Conservation (phyloP, 148 eudicot genomes). For the Spergularia marina region DNA sequence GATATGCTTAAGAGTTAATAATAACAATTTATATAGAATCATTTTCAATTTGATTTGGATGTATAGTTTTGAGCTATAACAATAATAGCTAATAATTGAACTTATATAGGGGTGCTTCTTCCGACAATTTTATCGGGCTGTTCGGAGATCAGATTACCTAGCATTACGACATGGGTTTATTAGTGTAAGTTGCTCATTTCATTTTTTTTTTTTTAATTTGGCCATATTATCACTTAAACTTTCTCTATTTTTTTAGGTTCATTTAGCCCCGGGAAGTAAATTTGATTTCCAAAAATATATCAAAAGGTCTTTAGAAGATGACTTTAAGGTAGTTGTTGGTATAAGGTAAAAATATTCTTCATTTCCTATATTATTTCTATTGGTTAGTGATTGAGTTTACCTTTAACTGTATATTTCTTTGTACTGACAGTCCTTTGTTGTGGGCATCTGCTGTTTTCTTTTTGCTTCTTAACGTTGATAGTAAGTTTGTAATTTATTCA, state of each 20-base stretch:
- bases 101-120: constrained; percentile 69
- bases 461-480: constrained; percentile 64
- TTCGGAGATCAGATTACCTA: constrained; percentile 66
- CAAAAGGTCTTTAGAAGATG: constrained; percentile 93
- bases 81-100: constrained; percentile 1
- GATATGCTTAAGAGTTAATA: too few relatives aligned
- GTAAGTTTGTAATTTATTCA: constrained; percentile 32
- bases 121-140: constrained; percentile 70
- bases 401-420: neutral
- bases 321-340: constrained; percentile 93
- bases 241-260: constrained; percentile 48
- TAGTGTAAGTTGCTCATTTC: constrained; percentile 33
- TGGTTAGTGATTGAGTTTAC: neutral
- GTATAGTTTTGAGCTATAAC: too few relatives aligned
- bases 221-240: neutral
- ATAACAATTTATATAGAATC: too few relatives aligned
- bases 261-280: constrained; percentile 86
- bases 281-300: constrained; percentile 95
- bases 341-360: constrained; percentile 50
- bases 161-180: constrained; percentile 79
- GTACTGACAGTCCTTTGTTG: constrained; percentile 61
- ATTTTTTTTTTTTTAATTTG: neutral
- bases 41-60: too few relatives aligned
- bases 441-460: constrained; percentile 76
- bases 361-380: neutral